A percentile compares a stretch with the other conserved stretches of the same genome.
These are phyloP conservation scores for Chenopodium suecicum DNA, from an alignment of 148 eudicot genomes.

Conservation along the genomic window DNA sequence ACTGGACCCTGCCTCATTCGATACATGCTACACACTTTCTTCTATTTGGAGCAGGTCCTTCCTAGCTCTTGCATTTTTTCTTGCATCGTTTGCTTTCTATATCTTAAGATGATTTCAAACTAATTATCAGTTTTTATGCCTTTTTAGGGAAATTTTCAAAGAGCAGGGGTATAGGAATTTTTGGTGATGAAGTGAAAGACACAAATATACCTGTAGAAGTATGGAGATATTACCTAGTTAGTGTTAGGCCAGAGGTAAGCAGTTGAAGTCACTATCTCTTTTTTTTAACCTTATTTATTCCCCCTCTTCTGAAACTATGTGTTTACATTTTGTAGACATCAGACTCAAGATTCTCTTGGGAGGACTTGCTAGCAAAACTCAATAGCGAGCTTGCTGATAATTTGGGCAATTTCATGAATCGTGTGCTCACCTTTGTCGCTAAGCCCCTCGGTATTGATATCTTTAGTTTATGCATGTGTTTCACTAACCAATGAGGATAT, in stretches of 20 bases:
- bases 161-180: constrained; percentile 22
- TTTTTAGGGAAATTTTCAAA: constrained; percentile 23
- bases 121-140: neutral
- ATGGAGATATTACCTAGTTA: constrained; percentile 20
- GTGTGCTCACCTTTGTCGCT: constrained; percentile 19
- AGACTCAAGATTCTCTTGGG: constrained; percentile 17
- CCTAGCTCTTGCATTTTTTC: neutral
- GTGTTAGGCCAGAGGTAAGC: constrained; percentile 24
- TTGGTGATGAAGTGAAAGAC: constrained; percentile 22
- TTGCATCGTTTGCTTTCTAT: neutral
- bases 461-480: neutral
- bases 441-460: constrained; percentile 7
- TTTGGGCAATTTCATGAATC: constrained; percentile 24
- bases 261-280: too few species aligned
- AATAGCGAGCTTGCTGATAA: constrained; percentile 14
- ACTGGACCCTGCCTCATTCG: constrained; percentile 18
- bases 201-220: constrained; percentile 21
- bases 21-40: constrained; percentile 22
- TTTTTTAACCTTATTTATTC: too few species aligned
- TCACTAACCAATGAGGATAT: neutral
- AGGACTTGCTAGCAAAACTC: constrained; percentile 20
- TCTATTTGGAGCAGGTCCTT: neutral
- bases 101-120: neutral
- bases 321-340: neutral
- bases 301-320: neutral